Evolutionary conservation across 2,329 filamentous ascomycete species (phyloP).

Genomic region (Orbilia javanica): DNA sequence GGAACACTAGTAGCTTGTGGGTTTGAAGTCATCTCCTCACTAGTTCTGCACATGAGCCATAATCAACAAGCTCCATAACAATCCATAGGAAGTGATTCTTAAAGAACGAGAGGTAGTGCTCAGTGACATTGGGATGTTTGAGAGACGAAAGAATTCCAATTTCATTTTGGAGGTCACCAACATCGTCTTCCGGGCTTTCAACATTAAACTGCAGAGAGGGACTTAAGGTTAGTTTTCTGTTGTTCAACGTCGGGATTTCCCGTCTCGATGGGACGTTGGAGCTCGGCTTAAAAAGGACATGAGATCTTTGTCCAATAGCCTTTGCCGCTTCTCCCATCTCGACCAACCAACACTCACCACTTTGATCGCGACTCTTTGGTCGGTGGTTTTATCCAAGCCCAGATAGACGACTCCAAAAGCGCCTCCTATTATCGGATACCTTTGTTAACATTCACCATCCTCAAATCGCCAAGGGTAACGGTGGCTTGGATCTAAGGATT

Average conservation of each 20-base stretch:
- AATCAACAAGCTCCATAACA: conserved; percentile 41
- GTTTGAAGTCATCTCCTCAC: neutral
- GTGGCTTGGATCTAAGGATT: too few species aligned
- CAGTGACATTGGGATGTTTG: conserved; percentile 34
- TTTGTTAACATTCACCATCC: neutral
- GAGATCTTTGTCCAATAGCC: neutral
- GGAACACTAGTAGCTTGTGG: neutral
- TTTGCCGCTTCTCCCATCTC: neutral
- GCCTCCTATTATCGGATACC: conserved; percentile 10
- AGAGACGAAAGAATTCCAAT: conserved; percentile 30
- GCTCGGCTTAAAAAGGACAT: neutral
- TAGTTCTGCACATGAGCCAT: conserved; percentile 26
- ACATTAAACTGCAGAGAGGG: conserved; percentile 17
- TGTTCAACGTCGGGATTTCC: neutral
- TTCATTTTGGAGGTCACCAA: conserved; percentile 14
- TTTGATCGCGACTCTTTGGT: conserved; percentile 40
- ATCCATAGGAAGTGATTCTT: conserved; percentile 36
- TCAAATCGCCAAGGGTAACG: neutral
- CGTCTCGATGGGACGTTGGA: neutral
- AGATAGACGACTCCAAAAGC: conserved; percentile 46
- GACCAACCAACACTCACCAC: conserved; percentile 37
- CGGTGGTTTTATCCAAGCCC: conserved; percentile 25
- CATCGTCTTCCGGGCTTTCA: conserved; percentile 21
- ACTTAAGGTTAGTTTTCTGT: neutral
- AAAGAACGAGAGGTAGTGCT: conserved; percentile 49